Evolutionary conservation across 331 rosid species (phyloP), one percentile per base, ranked within the genome.

Genomic region (Quercus tomentella): DNA sequence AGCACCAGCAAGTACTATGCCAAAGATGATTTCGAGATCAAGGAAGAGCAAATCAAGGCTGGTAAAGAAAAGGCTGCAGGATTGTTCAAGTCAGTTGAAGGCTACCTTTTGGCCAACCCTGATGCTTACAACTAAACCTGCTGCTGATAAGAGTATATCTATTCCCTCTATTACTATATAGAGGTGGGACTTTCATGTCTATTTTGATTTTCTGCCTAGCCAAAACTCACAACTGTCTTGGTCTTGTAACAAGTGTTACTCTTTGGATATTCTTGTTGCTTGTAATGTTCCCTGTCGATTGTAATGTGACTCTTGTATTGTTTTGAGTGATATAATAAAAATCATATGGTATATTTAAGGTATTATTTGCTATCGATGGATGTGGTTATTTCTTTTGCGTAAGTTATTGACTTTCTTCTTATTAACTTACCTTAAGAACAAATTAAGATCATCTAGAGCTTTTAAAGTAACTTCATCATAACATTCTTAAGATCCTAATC

Each of bases 21-120:
- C 26, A 76, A 49, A 14, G 90, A 76, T 0, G 68, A 69, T 2
- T 17, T 37, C 1, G 77, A 76, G 71, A 55, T 85, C 56, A 70
- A 79, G 2, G 88, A 84, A 51, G 84, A 74, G 72, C 66, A 76
- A 0, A 70, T 84, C 11, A 87, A 87, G 78, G 83, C 28, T 2
- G 87, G 83, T 2, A 80, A 87, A 77, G 71, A 84, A 20, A 87
- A 85, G 72, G 87, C 87, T 4, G 4, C 62, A 0, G 80, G 54
- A 3, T 77, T 88, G 26, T 55, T 85, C 79, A 85, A 88, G 78
- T 78, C 79, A 23, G 60, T 84, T 8, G 91, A 88, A 63, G 51
- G 35, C 49, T 75, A 86, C 62, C 87, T 86, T 17, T 22, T 76
- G 45, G 87, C 77, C 6, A 74, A 86, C 72, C 82, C 87, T 23